Percentiles rank a stretch among this genome's conserved stretches.
phyloP scores from a whole-genome alignment of 1,139 yeast species.

The Hansenula anomala region DNA sequence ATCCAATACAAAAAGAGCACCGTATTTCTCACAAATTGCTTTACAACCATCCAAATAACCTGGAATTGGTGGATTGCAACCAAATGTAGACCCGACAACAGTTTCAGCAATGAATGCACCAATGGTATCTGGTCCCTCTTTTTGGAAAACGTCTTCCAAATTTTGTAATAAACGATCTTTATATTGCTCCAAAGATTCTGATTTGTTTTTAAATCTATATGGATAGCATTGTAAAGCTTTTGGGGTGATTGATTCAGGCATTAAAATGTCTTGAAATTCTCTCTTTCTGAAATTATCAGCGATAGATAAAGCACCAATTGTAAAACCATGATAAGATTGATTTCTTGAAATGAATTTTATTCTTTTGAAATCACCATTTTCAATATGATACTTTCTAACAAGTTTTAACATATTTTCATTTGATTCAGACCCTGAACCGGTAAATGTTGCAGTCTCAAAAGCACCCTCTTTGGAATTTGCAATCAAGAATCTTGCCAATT shows the following conservation, averaged over 20 bases:
- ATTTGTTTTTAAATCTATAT: constrained; percentile 42
- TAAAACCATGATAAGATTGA: constrained; percentile 56
- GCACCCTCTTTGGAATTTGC: constrained; percentile 50
- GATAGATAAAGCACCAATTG: constrained; percentile 50
- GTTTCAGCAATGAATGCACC: constrained; percentile 53
- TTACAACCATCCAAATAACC: constrained; percentile 53
- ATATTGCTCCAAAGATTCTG: constrained; percentile 47
- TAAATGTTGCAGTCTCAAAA: constrained; percentile 50
- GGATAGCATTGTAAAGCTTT: constrained; percentile 45
- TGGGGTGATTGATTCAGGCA: constrained; percentile 37
- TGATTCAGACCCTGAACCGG: constrained; percentile 59
- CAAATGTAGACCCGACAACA: constrained; percentile 53
- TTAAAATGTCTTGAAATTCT: constrained; percentile 37
- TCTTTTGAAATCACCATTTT: constrained; percentile 44
- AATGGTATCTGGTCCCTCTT: constrained; percentile 48
- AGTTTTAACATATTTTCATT: constrained; percentile 57
- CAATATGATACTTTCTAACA: constrained; percentile 50
- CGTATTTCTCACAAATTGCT: constrained; percentile 52
- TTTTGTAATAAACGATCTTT: constrained; percentile 39
- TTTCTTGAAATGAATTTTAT: constrained; percentile 47
- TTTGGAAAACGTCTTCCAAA: constrained; percentile 43
- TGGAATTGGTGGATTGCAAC: constrained; percentile 51
- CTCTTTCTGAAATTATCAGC: constrained; percentile 39
- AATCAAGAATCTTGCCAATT: constrained; percentile 48
- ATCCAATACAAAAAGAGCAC: constrained; percentile 51